Evolutionary conservation across 495 filamentous ascomycete genomes (phyloP).

Genomic region (Penicillium antarcticum): DNA sequence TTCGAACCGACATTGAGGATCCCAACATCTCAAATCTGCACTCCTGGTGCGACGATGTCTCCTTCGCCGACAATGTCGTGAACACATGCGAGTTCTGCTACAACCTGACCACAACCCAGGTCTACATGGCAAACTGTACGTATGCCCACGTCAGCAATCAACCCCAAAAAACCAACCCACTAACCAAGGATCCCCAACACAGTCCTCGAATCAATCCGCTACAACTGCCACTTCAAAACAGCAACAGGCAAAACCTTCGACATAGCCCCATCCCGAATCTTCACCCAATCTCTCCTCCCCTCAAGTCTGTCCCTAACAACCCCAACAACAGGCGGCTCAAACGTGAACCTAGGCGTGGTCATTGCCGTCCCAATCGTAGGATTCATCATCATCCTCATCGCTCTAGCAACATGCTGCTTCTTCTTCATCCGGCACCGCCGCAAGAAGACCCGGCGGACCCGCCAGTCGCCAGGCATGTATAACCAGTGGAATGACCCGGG

Average conservation of each 20-base stretch:
- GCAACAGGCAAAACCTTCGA: constrained; percentile 31
- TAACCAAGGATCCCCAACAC: background rate
- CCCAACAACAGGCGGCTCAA: constrained; percentile 15
- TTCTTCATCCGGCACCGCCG: constrained; percentile 39
- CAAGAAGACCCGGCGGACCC: constrained; percentile 22
- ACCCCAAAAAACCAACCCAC: background rate
- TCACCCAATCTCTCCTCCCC: constrained; percentile 38
- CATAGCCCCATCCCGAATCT: constrained; percentile 43
- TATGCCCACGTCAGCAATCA: constrained; percentile 3
- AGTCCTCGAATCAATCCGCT: constrained; percentile 51
- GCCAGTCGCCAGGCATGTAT: constrained; percentile 21
- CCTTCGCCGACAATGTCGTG: constrained; percentile 42
- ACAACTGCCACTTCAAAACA: constrained; percentile 46
- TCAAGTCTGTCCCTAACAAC: constrained; percentile 30
- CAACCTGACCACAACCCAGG: constrained; percentile 36
- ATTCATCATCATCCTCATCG: constrained; percentile 33
- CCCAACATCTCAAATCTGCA: constrained; percentile 28
- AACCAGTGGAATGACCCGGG: constrained; percentile 28
- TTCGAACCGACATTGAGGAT: constrained; percentile 29
- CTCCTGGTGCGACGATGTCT: constrained; percentile 29
- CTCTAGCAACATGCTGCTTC: constrained; percentile 29
- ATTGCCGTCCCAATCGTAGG: constrained; percentile 45
- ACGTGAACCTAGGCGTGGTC: constrained; percentile 37
- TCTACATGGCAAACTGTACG: constrained; percentile 51
- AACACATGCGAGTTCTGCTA: constrained; percentile 46